Conservation (phyloP, 2,329 filamentous ascomycete species). For the Bipolaris victoriae region DNA sequence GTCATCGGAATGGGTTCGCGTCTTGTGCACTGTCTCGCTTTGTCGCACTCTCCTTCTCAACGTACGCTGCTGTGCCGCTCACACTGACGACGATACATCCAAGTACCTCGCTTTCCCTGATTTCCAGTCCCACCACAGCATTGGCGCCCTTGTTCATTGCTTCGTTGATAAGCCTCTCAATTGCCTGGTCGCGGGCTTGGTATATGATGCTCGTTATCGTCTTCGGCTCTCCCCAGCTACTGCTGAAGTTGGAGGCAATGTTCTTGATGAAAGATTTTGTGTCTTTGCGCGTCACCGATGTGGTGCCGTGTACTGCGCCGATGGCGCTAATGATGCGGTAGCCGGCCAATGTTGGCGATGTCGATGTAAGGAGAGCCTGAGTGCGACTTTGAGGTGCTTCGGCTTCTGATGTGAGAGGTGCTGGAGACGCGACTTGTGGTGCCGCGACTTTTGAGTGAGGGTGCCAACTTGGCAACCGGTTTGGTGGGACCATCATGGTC, state of each 20-base stretch:
- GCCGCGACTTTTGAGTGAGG: constrained; percentile 26
- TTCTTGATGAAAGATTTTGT: constrained; percentile 45
- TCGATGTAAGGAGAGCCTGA: constrained; percentile 38
- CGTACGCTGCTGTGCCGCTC: constrained; percentile 42
- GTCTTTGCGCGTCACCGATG: constrained; percentile 42
- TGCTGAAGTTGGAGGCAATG: constrained; percentile 24
- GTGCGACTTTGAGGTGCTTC: constrained; percentile 36
- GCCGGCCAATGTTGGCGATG: constrained; percentile 35
- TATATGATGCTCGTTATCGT: constrained; percentile 41
- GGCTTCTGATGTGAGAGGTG: constrained; percentile 24
- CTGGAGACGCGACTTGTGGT: constrained; percentile 14
- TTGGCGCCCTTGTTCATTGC: constrained; percentile 42
- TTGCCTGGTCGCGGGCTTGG: constrained; percentile 42
- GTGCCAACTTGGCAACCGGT: constrained; percentile 35
- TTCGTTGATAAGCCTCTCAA: constrained; percentile 44
- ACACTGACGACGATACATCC: constrained; percentile 44
- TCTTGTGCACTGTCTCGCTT: constrained; percentile 35
- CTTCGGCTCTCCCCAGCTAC: constrained; percentile 41
- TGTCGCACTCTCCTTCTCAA: constrained; percentile 27
- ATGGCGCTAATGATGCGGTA: constrained; percentile 35
- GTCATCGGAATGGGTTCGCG: constrained; percentile 15
- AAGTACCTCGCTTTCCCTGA: constrained; percentile 42
- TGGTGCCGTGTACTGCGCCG: constrained; percentile 43
- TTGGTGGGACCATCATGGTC: constrained; percentile 42
- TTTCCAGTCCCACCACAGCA: constrained; percentile 39